Evolutionary conservation across 495 filamentous ascomycete species (phyloP), one percentile per base, ranked within the genome.

Genomic region (Hyaloscypha variabilis): DNA sequence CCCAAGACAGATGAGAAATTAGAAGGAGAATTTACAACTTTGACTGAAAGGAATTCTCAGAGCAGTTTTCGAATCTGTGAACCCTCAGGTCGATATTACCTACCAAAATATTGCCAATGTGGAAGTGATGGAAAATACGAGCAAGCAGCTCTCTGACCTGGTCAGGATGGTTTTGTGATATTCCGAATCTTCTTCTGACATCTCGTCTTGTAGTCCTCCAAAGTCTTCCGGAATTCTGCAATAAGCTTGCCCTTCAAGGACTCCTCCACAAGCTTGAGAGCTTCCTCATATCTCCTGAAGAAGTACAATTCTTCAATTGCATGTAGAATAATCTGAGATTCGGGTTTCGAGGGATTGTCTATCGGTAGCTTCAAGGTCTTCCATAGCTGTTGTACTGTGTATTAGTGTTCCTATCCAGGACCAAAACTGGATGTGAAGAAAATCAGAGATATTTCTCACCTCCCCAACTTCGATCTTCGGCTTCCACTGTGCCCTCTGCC

Each of bases 231-330:
- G 54, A 69, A 70, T 1, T 64, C 72, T 1, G 57, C 65, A 21
- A 68, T 66, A 2, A 67, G 72, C 26, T 74, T 65, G 23, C 70
- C 74, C 8, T 69, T 66, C 11, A 83, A 62, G 6, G 78, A 69
- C 0, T 59, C 42, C 8, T 65, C 51, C 3, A 78, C 60, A 14
- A 85, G 75, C 6, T 60, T 31, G 14, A 75, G 72, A 0, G 77
- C 83, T 59, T 83, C 78, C 19, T 73, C 64, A 51, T 80, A 87
- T 14, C 79, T 73, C 1, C 75, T 69, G 46, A 79, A 81, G 70
- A 84, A 86, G 46, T 85, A 87, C 11, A 87, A 71, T 66, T 87
- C 83, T 66, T 87, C 84, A 2, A 82, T 82, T 0, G 83, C 81
- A 69, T 87, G 82, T 13, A 84, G 60, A 21, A 87, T 68, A 6